Conservation (phyloP, 495 filamentous ascomycete genomes). For the Lasiosphaeria miniovina region DNA sequence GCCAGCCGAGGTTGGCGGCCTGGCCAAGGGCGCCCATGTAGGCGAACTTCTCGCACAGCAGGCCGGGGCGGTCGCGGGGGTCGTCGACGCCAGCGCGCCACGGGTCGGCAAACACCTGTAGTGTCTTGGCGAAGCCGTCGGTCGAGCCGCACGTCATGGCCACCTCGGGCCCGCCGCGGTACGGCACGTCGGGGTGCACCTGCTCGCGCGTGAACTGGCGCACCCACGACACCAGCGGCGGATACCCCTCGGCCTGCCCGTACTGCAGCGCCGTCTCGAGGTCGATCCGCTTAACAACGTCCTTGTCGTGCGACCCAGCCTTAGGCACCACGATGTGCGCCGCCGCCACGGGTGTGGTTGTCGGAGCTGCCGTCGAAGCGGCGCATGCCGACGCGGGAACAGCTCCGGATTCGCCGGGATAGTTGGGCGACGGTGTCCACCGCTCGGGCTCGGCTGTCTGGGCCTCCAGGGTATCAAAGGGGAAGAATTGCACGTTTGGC, state of each 20-base stretch:
- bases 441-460: constrained; percentile 67
- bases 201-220: constrained; percentile 72
- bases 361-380: constrained; percentile 19
- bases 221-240: constrained; percentile 69
- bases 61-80: constrained; percentile 62
- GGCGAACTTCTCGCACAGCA: constrained; percentile 74
- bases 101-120: constrained; percentile 67
- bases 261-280: constrained; percentile 82
- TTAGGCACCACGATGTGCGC: constrained; percentile 70
- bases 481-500: constrained; percentile 77
- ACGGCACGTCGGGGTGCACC: constrained; percentile 78
- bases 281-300: constrained; percentile 68
- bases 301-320: constrained; percentile 43
- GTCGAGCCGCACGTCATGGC: constrained; percentile 76
- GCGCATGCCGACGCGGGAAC: constrained; percentile 32
- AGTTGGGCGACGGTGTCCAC: constrained; percentile 64
- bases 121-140: constrained; percentile 75
- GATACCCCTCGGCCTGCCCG: constrained; percentile 72
- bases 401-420: constrained; percentile 39
- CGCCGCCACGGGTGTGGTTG: constrained; percentile 23
- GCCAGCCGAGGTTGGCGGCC: constrained; percentile 64
- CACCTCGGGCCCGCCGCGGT: constrained; percentile 70
- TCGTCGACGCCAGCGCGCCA: constrained; percentile 69
- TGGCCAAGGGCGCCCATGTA: constrained; percentile 74
- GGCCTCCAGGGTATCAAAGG: constrained; percentile 88